These are phyloP conservation scores for Trichosanthes cucumerina DNA, from an alignment of 306 rosid genomes.

Conservation along the genomic window DNA sequence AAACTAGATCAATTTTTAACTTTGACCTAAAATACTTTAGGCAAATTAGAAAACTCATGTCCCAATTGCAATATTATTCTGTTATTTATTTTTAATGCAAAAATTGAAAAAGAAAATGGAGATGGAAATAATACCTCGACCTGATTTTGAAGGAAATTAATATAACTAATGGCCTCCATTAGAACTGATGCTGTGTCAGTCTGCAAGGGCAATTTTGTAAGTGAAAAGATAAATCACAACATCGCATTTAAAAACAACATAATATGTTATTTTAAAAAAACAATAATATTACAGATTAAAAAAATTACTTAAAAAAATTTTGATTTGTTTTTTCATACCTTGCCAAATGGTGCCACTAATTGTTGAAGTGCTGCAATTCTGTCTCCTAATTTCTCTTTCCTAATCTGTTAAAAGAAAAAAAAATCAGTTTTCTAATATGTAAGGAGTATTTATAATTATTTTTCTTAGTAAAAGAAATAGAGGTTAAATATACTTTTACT, in stretches of 20 bases:
- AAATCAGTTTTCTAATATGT: neutral
- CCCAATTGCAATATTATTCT: neutral
- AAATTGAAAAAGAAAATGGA: neutral
- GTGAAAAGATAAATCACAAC: neutral
- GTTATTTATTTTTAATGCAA: neutral
- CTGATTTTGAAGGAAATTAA: conserved; percentile 58
- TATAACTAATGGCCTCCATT: conserved; percentile 41
- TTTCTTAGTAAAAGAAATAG: too few relatives aligned
- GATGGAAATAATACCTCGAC: neutral
- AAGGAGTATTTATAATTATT: too few relatives aligned
- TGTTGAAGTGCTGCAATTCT: conserved; percentile 89
- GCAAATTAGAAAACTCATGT: neutral
- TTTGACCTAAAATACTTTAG: too few relatives aligned
- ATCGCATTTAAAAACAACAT: neutral
- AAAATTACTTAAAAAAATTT: neutral
- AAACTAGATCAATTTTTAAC: too few relatives aligned
- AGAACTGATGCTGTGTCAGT: conserved; percentile 61
- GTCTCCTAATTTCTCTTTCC: conserved; percentile 87
- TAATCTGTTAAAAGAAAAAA: conserved; percentile 32
- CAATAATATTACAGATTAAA: too few relatives aligned
- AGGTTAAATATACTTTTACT: too few relatives aligned
- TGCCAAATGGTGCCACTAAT: conserved; percentile 87
- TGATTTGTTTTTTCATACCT: conserved; percentile 27
- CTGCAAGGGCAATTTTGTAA: conserved; percentile 15
- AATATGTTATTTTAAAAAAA: neutral